Evolutionary conservation across 2,329 filamentous ascomycete genomes (phyloP), one percentile per base, ranked within the genome.

Genomic region (Kalaharituber pfeilii): DNA sequence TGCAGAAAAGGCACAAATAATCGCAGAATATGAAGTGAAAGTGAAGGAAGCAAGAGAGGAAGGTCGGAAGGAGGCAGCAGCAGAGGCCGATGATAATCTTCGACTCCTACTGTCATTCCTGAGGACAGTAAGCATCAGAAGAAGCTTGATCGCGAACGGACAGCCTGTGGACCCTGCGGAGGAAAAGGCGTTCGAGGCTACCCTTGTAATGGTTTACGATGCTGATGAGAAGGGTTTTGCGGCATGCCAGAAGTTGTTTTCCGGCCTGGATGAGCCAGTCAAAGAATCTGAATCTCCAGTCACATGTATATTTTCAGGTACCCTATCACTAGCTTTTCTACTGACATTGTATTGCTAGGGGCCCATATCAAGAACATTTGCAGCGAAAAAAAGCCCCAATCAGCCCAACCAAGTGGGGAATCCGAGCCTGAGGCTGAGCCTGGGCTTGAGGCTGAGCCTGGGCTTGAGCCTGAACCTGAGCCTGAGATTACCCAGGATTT

Each of bases 151-250:
- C 42, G 73, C 84, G 59, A 76, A 72, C 53, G 76, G 83, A 62
- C 74, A 77, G 49, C 69, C 72, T 39, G 68, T 75, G 42, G 42
- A 47, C 15, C 47, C 47, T 28, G 22, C 7, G 24, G 83, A 89
- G 71, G 86, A 81, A 68, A 79, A 80, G 68, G 86, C 84, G 30
- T 80, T 91, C 56, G 85, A 93, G 69, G 84, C 84, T 52, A 80
- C 86, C 29, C 73, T 93, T 55, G 73, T 87, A 49, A 76, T 82
- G 57, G 82, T 91, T 28, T 91, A 93, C 69, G 78, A 79, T 47
- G 86, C 85, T 49, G 84, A 89, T 64, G 77, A 84, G 59, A 75
- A 72, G 61, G 85, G 84, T 51, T 84, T 91, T 24, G 71, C 77
- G 53, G 78, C 82, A 54, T 86, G 86, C 70, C 69, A 85, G 65